Conservation (phyloP, 2,329 filamentous ascomycete species). For the Aspergillus sp. region DNA sequence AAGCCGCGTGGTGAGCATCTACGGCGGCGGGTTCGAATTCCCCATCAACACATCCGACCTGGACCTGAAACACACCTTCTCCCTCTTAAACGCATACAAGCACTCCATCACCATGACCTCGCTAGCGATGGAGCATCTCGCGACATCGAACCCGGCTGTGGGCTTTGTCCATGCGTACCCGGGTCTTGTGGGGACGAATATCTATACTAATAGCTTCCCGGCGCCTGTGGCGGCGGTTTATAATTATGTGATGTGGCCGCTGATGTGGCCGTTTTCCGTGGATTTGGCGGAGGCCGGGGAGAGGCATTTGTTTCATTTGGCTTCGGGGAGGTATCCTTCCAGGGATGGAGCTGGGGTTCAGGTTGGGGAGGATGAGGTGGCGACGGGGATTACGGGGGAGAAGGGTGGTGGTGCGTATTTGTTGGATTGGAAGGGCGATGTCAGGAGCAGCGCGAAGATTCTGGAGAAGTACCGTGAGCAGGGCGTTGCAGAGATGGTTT, state of each 20-base stretch:
- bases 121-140: conserved; percentile 51
- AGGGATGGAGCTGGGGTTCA: background rate
- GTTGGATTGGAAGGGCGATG: conserved; percentile 15
- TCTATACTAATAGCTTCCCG: conserved; percentile 21
- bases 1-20: conserved; percentile 55
- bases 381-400: conserved; percentile 2
- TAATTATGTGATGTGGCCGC: conserved; percentile 11
- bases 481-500: conserved; percentile 6
- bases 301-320: conserved; percentile 16
- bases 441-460: conserved; percentile 1
- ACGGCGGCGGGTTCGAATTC: conserved; percentile 54
- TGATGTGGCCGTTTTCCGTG: conserved; percentile 10
- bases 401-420: conserved; percentile 14
- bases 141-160: conserved; percentile 45
- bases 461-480: conserved; percentile 13
- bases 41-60: conserved; percentile 49
- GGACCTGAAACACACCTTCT: conserved; percentile 25
- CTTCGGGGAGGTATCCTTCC: conserved; percentile 9
- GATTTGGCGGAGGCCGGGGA: conserved; percentile 12
- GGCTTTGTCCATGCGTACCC: conserved; percentile 53
- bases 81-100: conserved; percentile 20
- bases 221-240: conserved; percentile 6
- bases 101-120: conserved; percentile 53
- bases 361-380: background rate
- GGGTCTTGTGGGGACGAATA: conserved; percentile 48